These are phyloP conservation scores for Xylaria nigripes DNA, from an alignment of 495 filamentous ascomycete species.

Conservation along the genomic window DNA sequence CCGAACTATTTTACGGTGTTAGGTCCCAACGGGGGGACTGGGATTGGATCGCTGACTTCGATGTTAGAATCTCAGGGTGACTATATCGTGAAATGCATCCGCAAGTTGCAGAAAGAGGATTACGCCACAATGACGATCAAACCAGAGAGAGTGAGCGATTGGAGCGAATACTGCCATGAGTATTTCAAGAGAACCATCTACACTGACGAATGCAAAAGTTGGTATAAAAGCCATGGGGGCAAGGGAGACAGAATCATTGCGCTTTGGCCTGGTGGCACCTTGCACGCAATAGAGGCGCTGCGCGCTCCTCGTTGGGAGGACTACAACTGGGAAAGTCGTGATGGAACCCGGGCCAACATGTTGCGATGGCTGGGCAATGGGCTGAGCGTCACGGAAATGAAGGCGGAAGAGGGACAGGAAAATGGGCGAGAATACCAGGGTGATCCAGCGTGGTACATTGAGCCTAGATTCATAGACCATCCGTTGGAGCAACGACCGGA, in stretches of 20 bases:
- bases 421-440: constrained; percentile 19
- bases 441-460: constrained; percentile 44
- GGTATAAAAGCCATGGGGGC: constrained; percentile 49
- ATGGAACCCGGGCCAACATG: constrained; percentile 18
- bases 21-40: constrained; percentile 52
- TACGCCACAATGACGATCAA: constrained; percentile 48
- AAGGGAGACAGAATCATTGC: constrained; percentile 29
- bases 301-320: constrained; percentile 40
- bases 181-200: constrained; percentile 60
- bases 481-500: constrained; percentile 36
- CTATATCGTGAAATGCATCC: constrained; percentile 55
- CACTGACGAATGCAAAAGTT: constrained; percentile 58
- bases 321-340: constrained; percentile 30
- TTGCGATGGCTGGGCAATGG: constrained; percentile 46
- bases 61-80: constrained; percentile 52
- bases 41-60: constrained; percentile 46
- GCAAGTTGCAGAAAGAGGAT: constrained; percentile 59
- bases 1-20: constrained; percentile 59
- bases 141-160: constrained; percentile 53
- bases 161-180: constrained; percentile 49
- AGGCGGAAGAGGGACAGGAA: constrained; percentile 7
- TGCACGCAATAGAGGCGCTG: constrained; percentile 38
- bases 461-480: constrained; percentile 36
- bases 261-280: constrained; percentile 36
- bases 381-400: constrained; percentile 37